Evolutionary conservation across 441 rosid species (phyloP).

Genomic region (Hura crepitans): DNA sequence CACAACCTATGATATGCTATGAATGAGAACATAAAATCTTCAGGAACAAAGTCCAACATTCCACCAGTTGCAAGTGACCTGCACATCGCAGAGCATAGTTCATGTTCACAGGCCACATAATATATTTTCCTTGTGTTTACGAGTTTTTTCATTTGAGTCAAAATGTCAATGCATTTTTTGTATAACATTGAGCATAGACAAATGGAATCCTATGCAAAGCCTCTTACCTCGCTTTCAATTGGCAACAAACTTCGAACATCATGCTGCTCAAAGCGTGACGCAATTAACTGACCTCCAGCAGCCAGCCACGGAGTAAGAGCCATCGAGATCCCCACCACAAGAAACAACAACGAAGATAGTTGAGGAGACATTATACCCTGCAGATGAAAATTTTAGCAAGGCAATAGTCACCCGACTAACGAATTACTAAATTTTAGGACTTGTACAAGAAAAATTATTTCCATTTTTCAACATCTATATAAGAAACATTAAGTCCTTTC

Average conservation of each 20-base stretch:
- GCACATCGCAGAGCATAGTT: background rate
- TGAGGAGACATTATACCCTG: slow-evolving; percentile 98
- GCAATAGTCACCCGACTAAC: slow-evolving; percentile 9
- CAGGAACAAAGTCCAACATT: background rate
- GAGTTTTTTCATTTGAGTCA: background rate
- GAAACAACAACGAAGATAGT: slow-evolving; percentile 85
- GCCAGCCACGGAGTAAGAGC: slow-evolving; percentile 98
- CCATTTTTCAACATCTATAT: background rate
- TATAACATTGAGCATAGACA: slow-evolving; percentile 8
- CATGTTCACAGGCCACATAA: background rate
- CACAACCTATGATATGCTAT: background rate
- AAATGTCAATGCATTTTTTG: background rate
- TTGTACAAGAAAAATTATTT: background rate
- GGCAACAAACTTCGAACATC: slow-evolving; percentile 95
- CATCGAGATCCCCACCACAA: slow-evolving; percentile 97
- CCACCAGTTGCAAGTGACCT: too few species aligned
- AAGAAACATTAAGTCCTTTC: background rate
- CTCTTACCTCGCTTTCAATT: slow-evolving; percentile 87
- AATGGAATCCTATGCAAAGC: slow-evolving; percentile 7
- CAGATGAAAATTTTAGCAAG: slow-evolving; percentile 25
- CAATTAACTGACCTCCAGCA: slow-evolving; percentile 96
- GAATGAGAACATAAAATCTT: slow-evolving; percentile 10
- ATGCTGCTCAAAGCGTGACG: slow-evolving; percentile 89
- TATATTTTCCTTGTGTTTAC: background rate
- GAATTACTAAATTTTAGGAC: slow-evolving; percentile 6